These are phyloP conservation scores for Mycena belliarum DNA, from an alignment of 768 basidiomycete genomes.

Conservation along the genomic window DNA sequence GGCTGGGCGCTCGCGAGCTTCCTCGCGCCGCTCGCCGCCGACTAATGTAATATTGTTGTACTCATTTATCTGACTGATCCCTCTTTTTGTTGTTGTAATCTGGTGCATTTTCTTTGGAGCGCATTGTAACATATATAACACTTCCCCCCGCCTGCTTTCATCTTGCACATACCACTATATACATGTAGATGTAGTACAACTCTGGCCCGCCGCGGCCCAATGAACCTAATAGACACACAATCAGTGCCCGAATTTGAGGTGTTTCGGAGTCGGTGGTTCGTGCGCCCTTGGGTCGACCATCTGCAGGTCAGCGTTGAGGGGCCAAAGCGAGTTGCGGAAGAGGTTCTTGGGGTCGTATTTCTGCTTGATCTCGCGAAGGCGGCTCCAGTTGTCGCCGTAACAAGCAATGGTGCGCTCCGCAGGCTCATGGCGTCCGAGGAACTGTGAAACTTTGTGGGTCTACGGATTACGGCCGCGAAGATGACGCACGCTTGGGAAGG, in stretches of 20 bases:
- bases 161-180: not conserved
- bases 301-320: slow-evolving; percentile 58
- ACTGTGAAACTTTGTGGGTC: slow-evolving; percentile 42
- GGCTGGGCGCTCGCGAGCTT: slow-evolving; percentile 88
- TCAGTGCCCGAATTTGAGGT: slow-evolving; percentile 29
- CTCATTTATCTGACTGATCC: not conserved
- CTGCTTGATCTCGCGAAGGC: slow-evolving; percentile 70
- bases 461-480: slow-evolving; percentile 10
- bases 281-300: slow-evolving; percentile 58
- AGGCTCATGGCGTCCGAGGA: slow-evolving; percentile 72
- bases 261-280: slow-evolving; percentile 57
- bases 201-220: not conserved
- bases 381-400: slow-evolving; percentile 75
- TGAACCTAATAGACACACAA: not conserved
- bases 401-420: slow-evolving; percentile 62
- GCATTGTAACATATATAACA: slow-evolving; percentile 5
- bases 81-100: not conserved
- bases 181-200: slow-evolving; percentile 4
- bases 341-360: slow-evolving; percentile 76
- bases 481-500: slow-evolving; percentile 76
- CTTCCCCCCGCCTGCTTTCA: not conserved
- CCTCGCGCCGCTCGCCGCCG: slow-evolving; percentile 47
- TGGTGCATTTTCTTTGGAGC: slow-evolving; percentile 5
- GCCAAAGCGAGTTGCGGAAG: slow-evolving; percentile 83
- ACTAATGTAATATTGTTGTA: not conserved